Base-by-base conservation (phyloP, 306 rosid species). In the Fragaria iinumae region DNA sequence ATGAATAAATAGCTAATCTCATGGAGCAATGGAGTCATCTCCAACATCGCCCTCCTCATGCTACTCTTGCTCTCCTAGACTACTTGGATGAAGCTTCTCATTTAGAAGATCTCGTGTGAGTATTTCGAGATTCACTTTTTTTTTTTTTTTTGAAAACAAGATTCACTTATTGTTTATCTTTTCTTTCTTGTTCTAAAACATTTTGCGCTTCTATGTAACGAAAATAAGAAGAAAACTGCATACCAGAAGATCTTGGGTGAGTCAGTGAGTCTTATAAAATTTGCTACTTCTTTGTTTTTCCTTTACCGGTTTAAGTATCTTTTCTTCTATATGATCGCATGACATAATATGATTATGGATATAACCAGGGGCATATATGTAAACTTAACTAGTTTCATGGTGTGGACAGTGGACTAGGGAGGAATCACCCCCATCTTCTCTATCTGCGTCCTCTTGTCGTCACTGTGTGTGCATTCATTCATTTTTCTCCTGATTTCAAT, bases 321-420 rank as follows among this genome's bases (percentile, higher is more conserved):
- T 55, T 2, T 11, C 0, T 8, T 53, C 4, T 20, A n/a, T 0
- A 20, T 6, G 20, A 52, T 4, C 10, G 10, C 0, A 9, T 1
- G 2, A n/a, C 1, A 56, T 1, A 29, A 32, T 12, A 17, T 2
- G 12, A 59, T 9, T 12, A 10, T 11, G 41, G 47, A 67, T 76
- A 80, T 6, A 76, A 66, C 76, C 80, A 91, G 80, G 65, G 80
- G 43, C 3, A 43, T 27, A 5, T 62, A 1, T 25, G 69, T 59
- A 43, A 59, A 23, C 43, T 2, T 0, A 3, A 50, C 62, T 72
- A 65, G 21, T 16, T 73, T 4, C 0, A 32, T 50, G 14, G 68
- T 21, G 77, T 56, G 53, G 55, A 56, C 77, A 8, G 0, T n/a
- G 16, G 32, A 64, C 67, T 60, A 60, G 4, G 39, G 20, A 60